Conservation (phyloP, 495 filamentous ascomycete species). For the Apodospora peruviana region DNA sequence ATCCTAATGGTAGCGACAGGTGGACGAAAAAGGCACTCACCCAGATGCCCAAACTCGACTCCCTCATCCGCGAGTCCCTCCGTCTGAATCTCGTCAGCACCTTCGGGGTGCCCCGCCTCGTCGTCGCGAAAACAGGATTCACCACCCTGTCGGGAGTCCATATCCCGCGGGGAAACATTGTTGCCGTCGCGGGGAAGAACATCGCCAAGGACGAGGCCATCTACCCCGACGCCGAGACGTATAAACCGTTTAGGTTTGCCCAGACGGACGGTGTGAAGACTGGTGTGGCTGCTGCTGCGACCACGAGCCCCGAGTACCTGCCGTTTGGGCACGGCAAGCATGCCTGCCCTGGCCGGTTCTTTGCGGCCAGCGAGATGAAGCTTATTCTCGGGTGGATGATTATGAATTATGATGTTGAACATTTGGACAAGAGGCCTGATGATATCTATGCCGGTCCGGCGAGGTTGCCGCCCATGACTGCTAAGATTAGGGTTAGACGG, state of each 20-base stretch:
- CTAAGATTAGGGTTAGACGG: no score
- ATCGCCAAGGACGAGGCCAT: not conserved
- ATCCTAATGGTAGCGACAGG: not conserved
- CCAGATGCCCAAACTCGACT: not conserved
- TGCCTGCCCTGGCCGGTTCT: conserved; percentile 54
- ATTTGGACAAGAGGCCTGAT: no score
- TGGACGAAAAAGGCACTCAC: not conserved
- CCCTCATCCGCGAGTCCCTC: not conserved
- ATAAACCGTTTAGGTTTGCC: not conserved
- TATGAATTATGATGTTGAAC: conserved; percentile 54
- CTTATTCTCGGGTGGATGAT: conserved; percentile 49
- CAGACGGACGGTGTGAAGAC: not conserved
- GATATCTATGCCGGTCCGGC: no score
- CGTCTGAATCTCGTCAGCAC: not conserved
- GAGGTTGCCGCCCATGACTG: no score
- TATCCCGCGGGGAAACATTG: not conserved
- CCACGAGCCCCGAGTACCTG: not conserved
- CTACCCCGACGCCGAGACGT: not conserved
- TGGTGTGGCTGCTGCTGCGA: not conserved
- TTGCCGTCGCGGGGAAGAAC: not conserved
- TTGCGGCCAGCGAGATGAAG: conserved; percentile 48
- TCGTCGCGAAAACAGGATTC: not conserved
- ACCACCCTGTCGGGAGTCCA: not conserved
- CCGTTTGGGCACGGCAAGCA: not conserved
- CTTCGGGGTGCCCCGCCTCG: not conserved